Conservation (phyloP, 208 protist species). For the Zelonia costaricensis region DNA sequence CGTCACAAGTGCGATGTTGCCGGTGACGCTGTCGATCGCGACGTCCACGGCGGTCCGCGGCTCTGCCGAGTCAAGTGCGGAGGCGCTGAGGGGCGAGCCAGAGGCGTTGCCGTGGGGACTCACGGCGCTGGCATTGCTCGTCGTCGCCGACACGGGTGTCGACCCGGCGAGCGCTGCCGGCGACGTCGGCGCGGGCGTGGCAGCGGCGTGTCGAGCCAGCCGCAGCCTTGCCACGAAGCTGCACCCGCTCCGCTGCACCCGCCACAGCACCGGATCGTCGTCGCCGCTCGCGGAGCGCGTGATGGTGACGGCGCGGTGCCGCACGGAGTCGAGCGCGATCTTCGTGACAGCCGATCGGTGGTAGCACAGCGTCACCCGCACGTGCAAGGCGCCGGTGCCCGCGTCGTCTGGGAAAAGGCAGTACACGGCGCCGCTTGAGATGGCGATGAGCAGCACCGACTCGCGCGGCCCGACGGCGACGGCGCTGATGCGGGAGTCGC, state of each 20-base stretch:
- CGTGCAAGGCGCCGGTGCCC: constrained; percentile 23
- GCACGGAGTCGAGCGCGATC: constrained; percentile 40
- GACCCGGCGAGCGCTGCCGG: too few species aligned
- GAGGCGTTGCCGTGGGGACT: too few species aligned
- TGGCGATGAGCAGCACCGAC: constrained; percentile 62
- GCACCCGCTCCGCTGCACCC: constrained; percentile 56
- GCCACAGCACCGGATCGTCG: constrained; percentile 77
- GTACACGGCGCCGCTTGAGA: constrained; percentile 66
- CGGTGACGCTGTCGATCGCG: constrained; percentile 37
- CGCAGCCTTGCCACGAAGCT: constrained; percentile 42
- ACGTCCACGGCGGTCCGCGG: constrained; percentile 41
- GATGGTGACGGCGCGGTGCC: constrained; percentile 65
- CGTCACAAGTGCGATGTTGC: constrained; percentile 60
- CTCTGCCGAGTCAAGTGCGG: constrained; percentile 7
- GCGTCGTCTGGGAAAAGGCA: constrained; percentile 57
- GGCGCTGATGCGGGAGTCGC: constrained; percentile 52
- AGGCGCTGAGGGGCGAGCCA: not conserved
- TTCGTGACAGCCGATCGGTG: constrained; percentile 67
- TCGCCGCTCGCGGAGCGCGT: constrained; percentile 29
- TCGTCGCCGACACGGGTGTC: not conserved
- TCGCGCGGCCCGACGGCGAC: constrained; percentile 61
- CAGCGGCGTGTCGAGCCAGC: constrained; percentile 34
- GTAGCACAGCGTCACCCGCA: constrained; percentile 60
- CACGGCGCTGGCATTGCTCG: not conserved
- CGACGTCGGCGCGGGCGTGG: constrained; percentile 8